These are phyloP conservation scores for Arxiozyma telluris DNA, from an alignment of 1,139 yeast species.

Conservation along the genomic window DNA sequence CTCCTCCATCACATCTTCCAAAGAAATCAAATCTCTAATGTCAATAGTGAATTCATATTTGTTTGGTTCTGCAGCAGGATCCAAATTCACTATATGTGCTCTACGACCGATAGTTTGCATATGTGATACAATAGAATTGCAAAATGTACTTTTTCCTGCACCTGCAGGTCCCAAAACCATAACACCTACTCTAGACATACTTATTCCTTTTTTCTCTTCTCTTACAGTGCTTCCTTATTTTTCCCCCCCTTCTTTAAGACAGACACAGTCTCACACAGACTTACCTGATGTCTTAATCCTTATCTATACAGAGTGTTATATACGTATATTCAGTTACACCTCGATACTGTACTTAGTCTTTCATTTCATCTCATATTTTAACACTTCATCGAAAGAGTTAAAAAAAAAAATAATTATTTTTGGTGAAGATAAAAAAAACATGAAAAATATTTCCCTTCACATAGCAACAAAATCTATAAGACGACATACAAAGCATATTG, in stretches of 20 bases:
- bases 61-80: slow-evolving; percentile 94
- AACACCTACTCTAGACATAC: slow-evolving; percentile 93
- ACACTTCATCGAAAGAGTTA: background rate
- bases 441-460: background rate
- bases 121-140: slow-evolving; percentile 77
- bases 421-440: background rate
- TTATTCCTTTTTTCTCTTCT: background rate
- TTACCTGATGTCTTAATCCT: background rate
- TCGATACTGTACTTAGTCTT: too few relatives aligned
- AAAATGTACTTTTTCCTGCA: slow-evolving; percentile 88
- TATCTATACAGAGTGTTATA: background rate
- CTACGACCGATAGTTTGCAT: slow-evolving; percentile 87
- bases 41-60: slow-evolving; percentile 90
- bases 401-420: too few relatives aligned
- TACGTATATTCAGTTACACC: background rate
- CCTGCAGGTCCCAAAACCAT: slow-evolving; percentile 96
- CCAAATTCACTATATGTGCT: slow-evolving; percentile 89
- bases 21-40: slow-evolving; percentile 79
- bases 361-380: background rate
- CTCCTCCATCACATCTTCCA: slow-evolving; percentile 97
- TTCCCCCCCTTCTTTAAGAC: too few relatives aligned
- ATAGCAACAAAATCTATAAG: too few relatives aligned
- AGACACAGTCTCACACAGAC: background rate
- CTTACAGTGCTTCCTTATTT: background rate
- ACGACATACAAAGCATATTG: background rate